Evolutionary conservation across 2,329 filamentous ascomycete genomes (phyloP).

Genomic region (Alternaria arborescens): DNA sequence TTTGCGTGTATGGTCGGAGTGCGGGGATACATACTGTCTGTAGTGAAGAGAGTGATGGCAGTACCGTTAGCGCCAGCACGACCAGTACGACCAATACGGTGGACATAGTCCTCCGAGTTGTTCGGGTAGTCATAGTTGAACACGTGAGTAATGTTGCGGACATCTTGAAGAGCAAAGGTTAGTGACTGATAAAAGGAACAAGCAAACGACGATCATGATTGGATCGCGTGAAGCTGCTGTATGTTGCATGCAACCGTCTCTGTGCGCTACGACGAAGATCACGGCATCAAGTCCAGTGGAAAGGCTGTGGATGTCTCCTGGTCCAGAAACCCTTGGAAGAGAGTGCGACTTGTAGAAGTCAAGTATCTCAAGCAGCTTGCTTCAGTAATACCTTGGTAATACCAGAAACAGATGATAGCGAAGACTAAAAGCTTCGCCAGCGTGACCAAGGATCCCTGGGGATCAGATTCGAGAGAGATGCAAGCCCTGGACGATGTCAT

Average conservation of each 20-base stretch:
- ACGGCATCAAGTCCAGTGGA: slow-evolving; percentile 56
- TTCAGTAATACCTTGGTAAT: slow-evolving; percentile 72
- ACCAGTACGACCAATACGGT: slow-evolving; percentile 73
- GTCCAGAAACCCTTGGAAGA: slow-evolving; percentile 74
- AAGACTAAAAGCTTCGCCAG: slow-evolving; percentile 75
- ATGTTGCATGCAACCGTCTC: slow-evolving; percentile 65
- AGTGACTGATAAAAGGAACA: slow-evolving; percentile 66
- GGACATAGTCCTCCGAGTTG: slow-evolving; percentile 77
- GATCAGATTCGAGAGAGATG: slow-evolving; percentile 83
- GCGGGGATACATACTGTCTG: slow-evolving; percentile 81
- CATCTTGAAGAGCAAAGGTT: slow-evolving; percentile 90
- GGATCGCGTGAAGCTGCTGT: slow-evolving; percentile 66
- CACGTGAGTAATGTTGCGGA: slow-evolving; percentile 99
- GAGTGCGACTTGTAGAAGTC: slow-evolving; percentile 76
- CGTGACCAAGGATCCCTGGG: slow-evolving; percentile 87
- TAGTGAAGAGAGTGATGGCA: slow-evolving; percentile 98
- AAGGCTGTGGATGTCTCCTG: slow-evolving; percentile 66
- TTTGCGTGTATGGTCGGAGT: not conserved
- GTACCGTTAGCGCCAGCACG: slow-evolving; percentile 88
- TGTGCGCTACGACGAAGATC: slow-evolving; percentile 59
- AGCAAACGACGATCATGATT: slow-evolving; percentile 62
- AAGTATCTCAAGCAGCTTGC: slow-evolving; percentile 75
- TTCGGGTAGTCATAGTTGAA: slow-evolving; percentile 99
- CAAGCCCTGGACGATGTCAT: slow-evolving; percentile 90
- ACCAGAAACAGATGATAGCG: slow-evolving; percentile 75